Conservation (phyloP, 148 eudicot species). For the Amaranthus cruentus region DNA sequence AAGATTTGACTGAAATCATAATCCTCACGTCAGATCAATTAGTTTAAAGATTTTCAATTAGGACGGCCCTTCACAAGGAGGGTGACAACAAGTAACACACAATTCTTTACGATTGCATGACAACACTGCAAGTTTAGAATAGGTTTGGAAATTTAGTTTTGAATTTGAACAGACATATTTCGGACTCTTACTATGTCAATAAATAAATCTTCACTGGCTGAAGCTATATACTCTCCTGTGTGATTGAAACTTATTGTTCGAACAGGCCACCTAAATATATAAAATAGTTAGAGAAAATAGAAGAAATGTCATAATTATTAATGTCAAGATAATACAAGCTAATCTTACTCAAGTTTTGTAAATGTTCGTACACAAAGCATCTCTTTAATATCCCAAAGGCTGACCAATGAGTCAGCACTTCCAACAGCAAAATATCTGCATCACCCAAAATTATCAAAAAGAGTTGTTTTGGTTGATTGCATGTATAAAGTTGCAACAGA, state of each 20-base stretch:
- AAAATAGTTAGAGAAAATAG: not conserved
- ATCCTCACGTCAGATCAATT: not conserved
- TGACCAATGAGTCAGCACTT: constrained; percentile 98
- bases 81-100: not conserved
- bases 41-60: not conserved
- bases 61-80: not conserved
- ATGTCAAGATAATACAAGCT: constrained; percentile 6
- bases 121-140: not conserved
- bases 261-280: constrained; percentile 85
- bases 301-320: constrained; percentile 1
- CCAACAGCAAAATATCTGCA: constrained; percentile 96
- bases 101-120: not conserved
- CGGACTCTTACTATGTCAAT: constrained; percentile 72
- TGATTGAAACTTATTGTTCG: constrained; percentile 94
- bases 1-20: constrained; percentile 54
- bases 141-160: not conserved
- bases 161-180: not conserved
- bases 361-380: constrained; percentile 94
- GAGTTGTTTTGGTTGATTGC: not conserved
- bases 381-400: constrained; percentile 92
- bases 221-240: constrained; percentile 95
- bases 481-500: not conserved
- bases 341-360: constrained; percentile 84
- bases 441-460: not conserved
- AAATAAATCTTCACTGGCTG: constrained; percentile 95